Percentiles rank a stretch among this genome's conserved stretches.
These are phyloP conservation scores for Aureobasidium zeae DNA, from an alignment of 2,329 filamentous ascomycete species.

Conservation along the genomic window DNA sequence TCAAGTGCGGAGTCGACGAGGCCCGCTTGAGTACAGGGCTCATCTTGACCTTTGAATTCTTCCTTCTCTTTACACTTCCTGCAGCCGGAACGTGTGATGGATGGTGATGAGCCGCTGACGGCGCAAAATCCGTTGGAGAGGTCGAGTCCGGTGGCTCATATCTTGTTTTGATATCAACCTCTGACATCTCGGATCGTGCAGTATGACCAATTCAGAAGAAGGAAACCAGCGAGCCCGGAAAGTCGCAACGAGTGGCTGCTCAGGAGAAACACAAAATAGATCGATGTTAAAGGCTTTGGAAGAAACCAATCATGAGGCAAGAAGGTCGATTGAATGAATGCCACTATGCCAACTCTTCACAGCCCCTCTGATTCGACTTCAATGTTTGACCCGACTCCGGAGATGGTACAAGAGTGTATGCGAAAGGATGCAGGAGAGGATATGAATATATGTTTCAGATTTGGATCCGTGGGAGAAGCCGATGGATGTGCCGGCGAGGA, in stretches of 20 bases:
- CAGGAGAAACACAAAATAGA: slow-evolving; percentile 1
- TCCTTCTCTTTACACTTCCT: slow-evolving; percentile 10
- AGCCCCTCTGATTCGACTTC: not conserved
- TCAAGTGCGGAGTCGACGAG: slow-evolving; percentile 12
- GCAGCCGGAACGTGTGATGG: slow-evolving; percentile 1
- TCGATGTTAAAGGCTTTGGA: slow-evolving; percentile 6
- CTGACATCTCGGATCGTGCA: not conserved
- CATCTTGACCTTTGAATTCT: slow-evolving; percentile 14
- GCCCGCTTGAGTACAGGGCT: slow-evolving; percentile 16
- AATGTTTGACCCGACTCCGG: too few species aligned
- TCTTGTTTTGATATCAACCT: not conserved
- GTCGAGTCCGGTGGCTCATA: not conserved
- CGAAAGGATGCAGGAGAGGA: slow-evolving; percentile 10
- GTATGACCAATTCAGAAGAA: not conserved
- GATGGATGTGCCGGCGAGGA: not conserved
- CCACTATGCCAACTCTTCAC: slow-evolving; percentile 2
- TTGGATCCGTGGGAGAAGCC: not conserved
- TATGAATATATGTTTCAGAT: slow-evolving; percentile 4
- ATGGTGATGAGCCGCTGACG: not conserved
- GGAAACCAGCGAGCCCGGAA: not conserved
- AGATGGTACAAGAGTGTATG: too few species aligned
- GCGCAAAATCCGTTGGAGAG: slow-evolving; percentile 3
- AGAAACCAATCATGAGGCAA: slow-evolving; percentile 8
- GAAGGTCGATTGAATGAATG: not conserved
- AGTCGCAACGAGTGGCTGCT: not conserved